Evolutionary conservation across 495 filamentous ascomycete genomes (phyloP), one percentile per base, ranked within the genome.

Genomic region (Penicillium macrosclerotiorum): DNA sequence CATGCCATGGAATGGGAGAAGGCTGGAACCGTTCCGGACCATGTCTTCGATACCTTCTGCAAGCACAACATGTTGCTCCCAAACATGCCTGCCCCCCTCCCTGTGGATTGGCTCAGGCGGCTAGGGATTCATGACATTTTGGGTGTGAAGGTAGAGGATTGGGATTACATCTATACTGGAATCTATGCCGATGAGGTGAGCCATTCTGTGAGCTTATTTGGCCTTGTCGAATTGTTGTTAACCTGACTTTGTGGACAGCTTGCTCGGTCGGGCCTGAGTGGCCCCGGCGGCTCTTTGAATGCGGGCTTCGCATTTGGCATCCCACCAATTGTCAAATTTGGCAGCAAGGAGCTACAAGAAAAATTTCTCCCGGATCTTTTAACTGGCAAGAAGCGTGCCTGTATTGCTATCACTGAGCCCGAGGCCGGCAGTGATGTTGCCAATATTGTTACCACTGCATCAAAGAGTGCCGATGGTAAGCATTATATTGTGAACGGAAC

Each of bases 401-500:
- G 86, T 53, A 88, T 90, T 41, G 86, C 85, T 4, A 89, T 90
- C 57, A 90, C 86, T 0, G 86, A 90, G 60, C 86, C 86, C 0
- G 77, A 76, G 20, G 83, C 83, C 3, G 86, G 86, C 2, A 80
- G 74, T 49, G 85, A 90, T 53, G 86, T 90, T 3, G 80, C 84
- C 1, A 82, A 81, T 49, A 85, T 89, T 54, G 64, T 68, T 11
- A 88, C 84, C 1, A 85, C 79, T 2, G 87, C 87, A 2, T 66
- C 62, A 5, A 85, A 82, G 64, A 78, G 71, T 3, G 59, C 64
- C 13, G 81, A 85, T 49, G 84, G 85, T 24, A 79, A 78, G 52
- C 65, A 80, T 53, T 91, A 85, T 47, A 73, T 89, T 24, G 60
- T 91, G 23, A 89, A 87, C 42, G 87, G 87, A 23, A 74, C 73